Conservation (phyloP, 2,329 filamentous ascomycete genomes). For the Alternaria sp. region DNA sequence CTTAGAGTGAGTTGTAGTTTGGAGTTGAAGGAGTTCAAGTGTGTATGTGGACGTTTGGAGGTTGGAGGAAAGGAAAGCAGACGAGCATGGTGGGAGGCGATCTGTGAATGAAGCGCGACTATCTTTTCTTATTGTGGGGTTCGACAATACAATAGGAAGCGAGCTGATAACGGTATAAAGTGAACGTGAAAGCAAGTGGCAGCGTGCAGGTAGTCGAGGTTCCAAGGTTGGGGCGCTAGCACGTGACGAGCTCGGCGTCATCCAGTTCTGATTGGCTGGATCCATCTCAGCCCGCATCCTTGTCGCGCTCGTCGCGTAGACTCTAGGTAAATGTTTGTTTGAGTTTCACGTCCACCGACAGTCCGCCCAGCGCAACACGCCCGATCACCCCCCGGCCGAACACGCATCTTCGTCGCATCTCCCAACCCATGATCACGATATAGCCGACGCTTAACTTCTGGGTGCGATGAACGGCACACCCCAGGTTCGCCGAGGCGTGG, state of each 20-base stretch:
- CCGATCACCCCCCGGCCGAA: slow-evolving; percentile 12
- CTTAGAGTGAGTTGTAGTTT: not conserved
- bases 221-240: not conserved
- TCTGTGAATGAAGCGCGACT: not conserved
- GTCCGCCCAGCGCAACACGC: slow-evolving; percentile 10
- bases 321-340: slow-evolving; percentile 36
- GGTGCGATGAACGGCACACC: slow-evolving; percentile 85
- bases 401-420: not conserved
- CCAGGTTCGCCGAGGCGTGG: slow-evolving; percentile 71
- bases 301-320: slow-evolving; percentile 33
- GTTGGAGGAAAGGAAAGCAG: slow-evolving; percentile 16
- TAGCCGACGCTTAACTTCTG: slow-evolving; percentile 24
- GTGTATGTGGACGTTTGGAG: slow-evolving; percentile 15
- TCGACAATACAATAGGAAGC: slow-evolving; percentile 5
- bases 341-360: slow-evolving; percentile 17
- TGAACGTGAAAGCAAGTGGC: slow-evolving; percentile 8
- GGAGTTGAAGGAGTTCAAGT: slow-evolving; percentile 15
- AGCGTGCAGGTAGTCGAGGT: not conserved
- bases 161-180: not conserved
- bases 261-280: slow-evolving; percentile 25
- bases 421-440: slow-evolving; percentile 26
- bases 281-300: slow-evolving; percentile 21
- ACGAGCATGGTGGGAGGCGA: slow-evolving; percentile 21
- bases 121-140: slow-evolving; percentile 12
- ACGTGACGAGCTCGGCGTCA: slow-evolving; percentile 21